A percentile compares a stretch with the other conserved stretches of the same genome.
These are phyloP conservation scores for Plectosphaerella cucumerina DNA, from an alignment of 2,329 filamentous ascomycete genomes.

Conservation along the genomic window DNA sequence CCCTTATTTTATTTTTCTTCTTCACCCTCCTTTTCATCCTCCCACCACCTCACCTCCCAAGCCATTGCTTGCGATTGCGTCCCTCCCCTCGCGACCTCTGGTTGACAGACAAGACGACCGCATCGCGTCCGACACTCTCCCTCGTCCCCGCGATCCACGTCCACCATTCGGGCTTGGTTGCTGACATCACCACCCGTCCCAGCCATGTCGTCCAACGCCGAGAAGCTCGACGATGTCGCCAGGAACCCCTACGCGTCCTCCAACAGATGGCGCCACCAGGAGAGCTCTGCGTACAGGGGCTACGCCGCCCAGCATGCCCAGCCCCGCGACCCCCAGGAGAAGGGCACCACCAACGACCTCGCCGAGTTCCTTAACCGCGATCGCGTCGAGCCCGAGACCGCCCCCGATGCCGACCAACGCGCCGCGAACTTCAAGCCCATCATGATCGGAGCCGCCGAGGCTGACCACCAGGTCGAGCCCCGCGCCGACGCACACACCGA, in stretches of 20 bases:
- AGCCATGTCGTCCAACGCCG: constrained; percentile 18
- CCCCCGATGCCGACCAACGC: constrained; percentile 21
- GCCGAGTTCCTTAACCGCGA: constrained; percentile 52
- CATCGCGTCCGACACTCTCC: too few species aligned
- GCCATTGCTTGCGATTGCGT: too few species aligned
- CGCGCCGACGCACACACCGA: constrained; percentile 11
- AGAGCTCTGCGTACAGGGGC: constrained; percentile 52
- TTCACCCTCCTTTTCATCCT: too few species aligned
- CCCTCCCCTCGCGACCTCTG: too few species aligned
- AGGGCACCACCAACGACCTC: constrained; percentile 44
- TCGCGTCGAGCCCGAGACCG: constrained; percentile 39
- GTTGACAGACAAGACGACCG: too few species aligned
- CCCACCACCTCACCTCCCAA: too few species aligned
- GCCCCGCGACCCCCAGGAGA: constrained; percentile 36
- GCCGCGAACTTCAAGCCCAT: constrained; percentile 42
- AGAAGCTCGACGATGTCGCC: constrained; percentile 24
- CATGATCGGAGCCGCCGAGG: constrained; percentile 36
- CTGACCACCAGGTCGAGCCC: constrained; percentile 19
- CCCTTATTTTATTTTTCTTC: neutral
- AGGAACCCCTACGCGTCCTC: constrained; percentile 53
- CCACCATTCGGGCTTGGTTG: too few species aligned
- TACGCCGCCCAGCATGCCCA: constrained; percentile 23
- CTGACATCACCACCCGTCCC: neutral
- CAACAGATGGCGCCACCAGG: constrained; percentile 60
- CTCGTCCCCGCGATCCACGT: too few species aligned